phyloP scores from a whole-genome alignment of 768 basidiomycete species.

The Kondoa malvinella region DNA sequence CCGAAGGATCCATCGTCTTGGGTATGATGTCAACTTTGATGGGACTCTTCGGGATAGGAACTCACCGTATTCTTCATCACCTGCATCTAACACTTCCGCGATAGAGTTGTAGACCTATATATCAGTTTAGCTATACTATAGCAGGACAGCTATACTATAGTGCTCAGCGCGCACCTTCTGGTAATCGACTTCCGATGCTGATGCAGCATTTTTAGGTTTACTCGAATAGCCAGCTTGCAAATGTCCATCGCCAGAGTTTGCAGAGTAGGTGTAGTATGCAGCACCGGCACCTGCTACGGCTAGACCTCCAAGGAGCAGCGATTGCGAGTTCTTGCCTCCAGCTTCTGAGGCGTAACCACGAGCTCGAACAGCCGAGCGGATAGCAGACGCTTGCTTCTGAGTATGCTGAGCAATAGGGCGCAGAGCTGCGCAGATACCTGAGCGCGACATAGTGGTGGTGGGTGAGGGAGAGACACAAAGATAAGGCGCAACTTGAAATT shows the following conservation, averaged over 20 bases:
- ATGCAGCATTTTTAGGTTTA: slow-evolving; percentile 46
- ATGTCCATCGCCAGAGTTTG: slow-evolving; percentile 31
- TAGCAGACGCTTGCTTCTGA: too few relatives aligned
- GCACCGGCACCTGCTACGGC: slow-evolving; percentile 46
- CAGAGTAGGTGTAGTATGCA: slow-evolving; percentile 42
- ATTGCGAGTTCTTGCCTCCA: background rate
- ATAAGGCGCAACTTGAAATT: too few relatives aligned
- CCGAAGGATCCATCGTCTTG: slow-evolving; percentile 2
- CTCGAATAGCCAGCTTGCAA: slow-evolving; percentile 40
- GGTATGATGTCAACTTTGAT: too few relatives aligned
- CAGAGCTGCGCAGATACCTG: too few relatives aligned
- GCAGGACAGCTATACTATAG: background rate
- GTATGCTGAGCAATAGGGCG: too few relatives aligned
- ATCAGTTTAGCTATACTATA: slow-evolving; percentile 1
- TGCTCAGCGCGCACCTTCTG: background rate
- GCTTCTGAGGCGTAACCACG: slow-evolving; percentile 2
- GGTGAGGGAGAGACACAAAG: too few relatives aligned
- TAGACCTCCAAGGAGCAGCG: slow-evolving; percentile 34
- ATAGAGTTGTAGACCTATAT: slow-evolving; percentile 74
- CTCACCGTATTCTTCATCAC: slow-evolving; percentile 29
- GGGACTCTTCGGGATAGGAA: background rate
- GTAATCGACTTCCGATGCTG: slow-evolving; percentile 69
- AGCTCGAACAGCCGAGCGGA: too few relatives aligned
- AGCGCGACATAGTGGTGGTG: too few relatives aligned
- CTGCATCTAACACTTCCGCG: slow-evolving; percentile 56